These are phyloP conservation scores for Brassica juncea DNA, from an alignment of 345 rosid genomes.

Conservation along the genomic window DNA sequence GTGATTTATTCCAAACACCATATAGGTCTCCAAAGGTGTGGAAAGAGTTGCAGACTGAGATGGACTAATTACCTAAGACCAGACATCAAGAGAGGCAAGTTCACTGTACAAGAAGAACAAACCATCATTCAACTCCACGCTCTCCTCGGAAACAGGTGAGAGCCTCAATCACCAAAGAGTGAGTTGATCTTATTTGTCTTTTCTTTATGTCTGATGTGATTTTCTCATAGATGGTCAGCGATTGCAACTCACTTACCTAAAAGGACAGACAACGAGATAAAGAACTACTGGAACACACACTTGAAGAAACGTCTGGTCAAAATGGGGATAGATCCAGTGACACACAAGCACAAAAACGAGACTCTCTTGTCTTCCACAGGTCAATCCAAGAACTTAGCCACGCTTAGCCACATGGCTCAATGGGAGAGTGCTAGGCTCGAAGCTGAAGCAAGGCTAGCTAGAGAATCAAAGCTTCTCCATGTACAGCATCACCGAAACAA, in stretches of 20 bases:
- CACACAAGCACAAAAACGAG: slow-evolving; percentile 47
- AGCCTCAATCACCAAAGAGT: slow-evolving; percentile 9
- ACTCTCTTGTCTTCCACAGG: slow-evolving; percentile 53
- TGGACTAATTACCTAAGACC: slow-evolving; percentile 96
- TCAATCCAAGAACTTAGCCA: slow-evolving; percentile 61
- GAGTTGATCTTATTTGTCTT: not conserved
- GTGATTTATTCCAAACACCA: not conserved
- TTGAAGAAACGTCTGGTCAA: slow-evolving; percentile 64
- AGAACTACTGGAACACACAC: slow-evolving; percentile 85
- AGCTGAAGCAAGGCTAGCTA: slow-evolving; percentile 56
- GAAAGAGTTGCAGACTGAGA: slow-evolving; percentile 92
- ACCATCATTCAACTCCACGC: slow-evolving; percentile 97
- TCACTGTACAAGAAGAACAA: slow-evolving; percentile 89
- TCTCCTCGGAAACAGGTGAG: slow-evolving; percentile 91
- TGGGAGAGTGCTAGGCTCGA: slow-evolving; percentile 62
- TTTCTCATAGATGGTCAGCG: slow-evolving; percentile 66
- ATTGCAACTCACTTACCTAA: slow-evolving; percentile 77
- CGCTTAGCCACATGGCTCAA: slow-evolving; percentile 57
- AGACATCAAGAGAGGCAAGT: slow-evolving; percentile 90
- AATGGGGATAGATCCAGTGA: slow-evolving; percentile 64
- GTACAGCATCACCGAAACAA: slow-evolving; percentile 31
- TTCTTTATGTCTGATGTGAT: slow-evolving; percentile 21
- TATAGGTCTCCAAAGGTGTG: slow-evolving; percentile 84
- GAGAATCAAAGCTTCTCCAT: slow-evolving; percentile 49
- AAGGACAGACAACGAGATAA: slow-evolving; percentile 78